These are phyloP conservation scores for Pisolithus sp. DNA, from an alignment of 768 basidiomycete species.

Conservation along the genomic window DNA sequence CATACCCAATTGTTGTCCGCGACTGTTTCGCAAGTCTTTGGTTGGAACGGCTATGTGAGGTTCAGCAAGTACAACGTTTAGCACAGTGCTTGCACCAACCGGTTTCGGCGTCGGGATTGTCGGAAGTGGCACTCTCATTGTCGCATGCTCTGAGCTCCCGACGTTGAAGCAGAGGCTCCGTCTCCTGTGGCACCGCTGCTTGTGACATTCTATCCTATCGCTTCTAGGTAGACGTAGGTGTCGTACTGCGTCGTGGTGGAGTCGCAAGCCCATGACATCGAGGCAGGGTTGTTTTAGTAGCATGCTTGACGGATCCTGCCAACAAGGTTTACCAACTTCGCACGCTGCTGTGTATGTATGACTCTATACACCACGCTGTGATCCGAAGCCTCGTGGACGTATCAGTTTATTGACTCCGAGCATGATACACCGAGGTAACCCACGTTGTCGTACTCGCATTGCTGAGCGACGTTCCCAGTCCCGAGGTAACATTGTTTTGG, in stretches of 20 bases:
- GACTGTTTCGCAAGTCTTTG: slow-evolving; percentile 11
- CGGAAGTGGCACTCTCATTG: not conserved
- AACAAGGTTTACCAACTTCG: too few relatives aligned
- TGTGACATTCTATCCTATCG: not conserved
- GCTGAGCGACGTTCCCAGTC: not conserved
- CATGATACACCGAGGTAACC: too few relatives aligned
- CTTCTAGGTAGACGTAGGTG: too few relatives aligned
- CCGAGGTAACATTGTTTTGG: not conserved
- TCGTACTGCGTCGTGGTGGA: too few relatives aligned
- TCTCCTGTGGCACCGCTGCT: not conserved
- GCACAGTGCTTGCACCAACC: not conserved
- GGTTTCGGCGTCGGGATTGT: not conserved
- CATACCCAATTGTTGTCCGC: slow-evolving; percentile 49
- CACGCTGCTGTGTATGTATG: too few relatives aligned
- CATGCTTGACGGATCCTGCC: too few relatives aligned
- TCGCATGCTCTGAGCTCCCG: not conserved
- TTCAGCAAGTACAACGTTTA: not conserved
- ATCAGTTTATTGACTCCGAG: too few relatives aligned
- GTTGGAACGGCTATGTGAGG: slow-evolving; percentile 1
- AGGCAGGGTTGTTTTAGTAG: too few relatives aligned
- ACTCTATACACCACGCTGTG: too few relatives aligned
- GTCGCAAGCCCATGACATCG: too few relatives aligned
- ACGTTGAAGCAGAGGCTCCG: not conserved
- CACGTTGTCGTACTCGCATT: not conserved
- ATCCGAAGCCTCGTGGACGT: too few relatives aligned